These are phyloP conservation scores for Backusella liffmaniae DNA, from an alignment of 192 early-diverging fungal species.

Conservation along the genomic window DNA sequence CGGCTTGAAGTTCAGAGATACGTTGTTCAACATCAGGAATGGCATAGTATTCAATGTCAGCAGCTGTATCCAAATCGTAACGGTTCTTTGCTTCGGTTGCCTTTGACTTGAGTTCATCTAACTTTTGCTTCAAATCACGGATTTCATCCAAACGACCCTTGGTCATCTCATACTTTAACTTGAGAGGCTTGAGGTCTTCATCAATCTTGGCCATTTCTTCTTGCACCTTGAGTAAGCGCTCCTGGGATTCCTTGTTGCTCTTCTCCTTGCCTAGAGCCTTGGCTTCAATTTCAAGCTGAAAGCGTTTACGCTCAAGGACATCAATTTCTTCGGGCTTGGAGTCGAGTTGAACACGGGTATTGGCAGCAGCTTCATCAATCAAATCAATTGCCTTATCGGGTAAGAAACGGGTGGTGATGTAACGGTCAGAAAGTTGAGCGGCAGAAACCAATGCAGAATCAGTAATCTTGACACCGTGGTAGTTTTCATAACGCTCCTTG, in stretches of 20 bases:
- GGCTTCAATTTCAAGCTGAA: conserved; percentile 96
- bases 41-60: conserved; percentile 92
- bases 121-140: conserved; percentile 80
- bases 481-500: conserved; percentile 75
- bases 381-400: conserved; percentile 84
- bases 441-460: conserved; percentile 73
- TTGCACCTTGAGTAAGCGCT: conserved; percentile 74
- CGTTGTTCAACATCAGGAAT: conserved; percentile 86
- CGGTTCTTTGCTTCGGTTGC: conserved; percentile 81
- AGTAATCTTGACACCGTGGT: conserved; percentile 76
- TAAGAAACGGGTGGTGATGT: conserved; percentile 68
- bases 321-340: conserved; percentile 97
- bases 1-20: conserved; percentile 69
- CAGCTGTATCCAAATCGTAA: conserved; percentile 83
- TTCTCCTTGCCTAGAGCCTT: conserved; percentile 94
- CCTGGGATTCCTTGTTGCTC: conserved; percentile 78
- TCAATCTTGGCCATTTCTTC: conserved; percentile 81
- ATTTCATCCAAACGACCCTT: conserved; percentile 88
- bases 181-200: conserved; percentile 89
- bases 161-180: conserved; percentile 81
- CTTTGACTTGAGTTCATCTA: conserved; percentile 86
- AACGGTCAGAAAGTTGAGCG: conserved; percentile 71
- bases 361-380: conserved; percentile 93
- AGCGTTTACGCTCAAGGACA: conserved; percentile 84
- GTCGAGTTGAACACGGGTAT: conserved; percentile 94